A percentile compares a stretch with the other conserved stretches of the same genome.
These are phyloP conservation scores for Calonectria fujianensis DNA, from an alignment of 2,329 filamentous ascomycete genomes.

Conservation along the genomic window DNA sequence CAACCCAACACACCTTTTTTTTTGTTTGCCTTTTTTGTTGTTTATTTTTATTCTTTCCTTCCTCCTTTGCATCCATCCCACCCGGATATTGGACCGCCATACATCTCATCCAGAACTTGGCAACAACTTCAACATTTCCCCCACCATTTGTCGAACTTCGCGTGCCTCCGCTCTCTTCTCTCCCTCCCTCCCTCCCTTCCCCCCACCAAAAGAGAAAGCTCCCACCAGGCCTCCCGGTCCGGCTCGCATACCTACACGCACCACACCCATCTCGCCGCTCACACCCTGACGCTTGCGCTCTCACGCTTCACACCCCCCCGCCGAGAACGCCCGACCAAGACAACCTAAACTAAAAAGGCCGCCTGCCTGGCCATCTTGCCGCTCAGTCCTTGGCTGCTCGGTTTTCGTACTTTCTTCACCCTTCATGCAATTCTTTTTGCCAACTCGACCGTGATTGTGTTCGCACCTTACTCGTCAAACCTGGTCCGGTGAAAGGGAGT, in stretches of 20 bases:
- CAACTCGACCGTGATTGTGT: constrained; percentile 26
- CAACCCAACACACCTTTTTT: constrained; percentile 35
- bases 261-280: constrained; percentile 30
- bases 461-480: constrained; percentile 18
- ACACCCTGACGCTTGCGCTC: constrained; percentile 33
- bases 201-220: constrained; percentile 37
- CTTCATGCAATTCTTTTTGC: constrained; percentile 3
- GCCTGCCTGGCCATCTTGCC: constrained; percentile 35
- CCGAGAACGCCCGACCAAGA: constrained; percentile 55
- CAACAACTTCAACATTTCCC: not conserved
- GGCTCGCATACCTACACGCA: constrained; percentile 41
- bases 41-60: not conserved
- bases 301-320: constrained; percentile 46
- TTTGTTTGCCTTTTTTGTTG: not conserved
- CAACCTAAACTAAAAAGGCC: constrained; percentile 43
- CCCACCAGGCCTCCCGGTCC: constrained; percentile 49
- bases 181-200: not conserved
- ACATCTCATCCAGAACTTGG: not conserved
- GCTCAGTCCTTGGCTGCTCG: constrained; percentile 31
- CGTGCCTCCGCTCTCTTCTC: constrained; percentile 44
- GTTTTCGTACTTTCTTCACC: constrained; percentile 28
- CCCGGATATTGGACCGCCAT: not conserved
- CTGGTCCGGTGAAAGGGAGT: constrained; percentile 34
- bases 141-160: constrained; percentile 20
- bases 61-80: not conserved